Evolutionary conservation across 2,329 filamentous ascomycete genomes (phyloP), one percentile per base, ranked within the genome.

Genomic region (Balansia obtecta): DNA sequence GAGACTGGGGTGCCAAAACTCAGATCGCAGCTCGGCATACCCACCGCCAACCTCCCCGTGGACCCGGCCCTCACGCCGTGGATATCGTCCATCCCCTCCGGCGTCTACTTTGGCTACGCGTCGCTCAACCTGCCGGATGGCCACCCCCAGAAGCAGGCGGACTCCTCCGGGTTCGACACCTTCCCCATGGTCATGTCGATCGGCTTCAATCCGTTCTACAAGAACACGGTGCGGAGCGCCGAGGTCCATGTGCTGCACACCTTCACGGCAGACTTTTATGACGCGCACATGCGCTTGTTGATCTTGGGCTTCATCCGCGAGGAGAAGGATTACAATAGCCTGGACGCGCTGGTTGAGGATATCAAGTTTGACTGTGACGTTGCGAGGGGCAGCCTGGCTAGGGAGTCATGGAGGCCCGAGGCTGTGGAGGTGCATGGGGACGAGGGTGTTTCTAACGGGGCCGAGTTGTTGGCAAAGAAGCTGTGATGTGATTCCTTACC

Each of bases 141-240:
- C 2, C 75, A 79, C 58, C 71, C 76, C 1, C 67, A 76, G 57
- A 60, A 57, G 45, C 54, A 53, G 12, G 30, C 54, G 6, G 12
- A 16, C 37, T 13, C 45, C 37, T 13, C 45, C 38, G 37, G 20
- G 45, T 64, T 66, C 56, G 50, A 57, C 52, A 72, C 93, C 51
- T 88, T 84, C 67, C 88, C 88, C 1, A 93, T 94, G 77, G 89
- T 95, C 57, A 86, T 96, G 83, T 88, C 82, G 54, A 91, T 96
- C 57, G 93, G 93, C 43, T 97, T 90, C 77, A 98, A 97, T 68
- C 93, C 93, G 0, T 97, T 90, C 70, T 98, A 95, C 77, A 89
- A 90, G 65, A 97, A 98, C 74, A 83, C 77, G 4, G 81, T 87
- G 45, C 83, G 88, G 54, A 88, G 80, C 55, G 89, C 93, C 63